Base-by-base conservation (phyloP, 345 rosid species). In the Aegle marmelos region DNA sequence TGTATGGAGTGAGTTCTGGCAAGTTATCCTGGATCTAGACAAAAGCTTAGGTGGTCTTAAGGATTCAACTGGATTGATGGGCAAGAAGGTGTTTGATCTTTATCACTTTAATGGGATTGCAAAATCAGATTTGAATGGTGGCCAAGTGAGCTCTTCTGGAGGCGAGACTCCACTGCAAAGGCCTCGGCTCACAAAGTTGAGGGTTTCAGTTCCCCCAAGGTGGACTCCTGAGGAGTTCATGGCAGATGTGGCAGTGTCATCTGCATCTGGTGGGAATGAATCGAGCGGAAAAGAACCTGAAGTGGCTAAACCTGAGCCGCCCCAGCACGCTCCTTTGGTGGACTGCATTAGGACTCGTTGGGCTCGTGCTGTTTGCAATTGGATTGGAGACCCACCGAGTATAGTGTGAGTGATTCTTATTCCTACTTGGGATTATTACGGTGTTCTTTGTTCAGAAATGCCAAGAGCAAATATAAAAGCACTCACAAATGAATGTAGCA, bases 1-100 rank as follows among this genome's bases (percentile, higher is more conserved):
- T 13, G 98, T 97, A 25, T 97, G 99, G 99, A 94, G 98, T 59
- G 99, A 97, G 82, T 89, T 97, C 84, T 97, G 98, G 98, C 98
- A 91, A 86, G 91, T 87, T 70, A 87, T 97, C 54, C 83, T 97
- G 85, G 97, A 91, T 70, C 62, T 97, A 48, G 98, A 97, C 86
- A 87, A 84, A 76, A 87, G 85, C 74, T 61, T 86, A 66, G 99
- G 99, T 72, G 98, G 99, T 67, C 83, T 97, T 2, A 91, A 93
- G 80, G 99, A 97, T 84, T 90, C 97, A 64, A 83, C 97, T 31
- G 98, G 97, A 41, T 78, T 87, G 86, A 94, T 97, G 98, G 99
- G 99, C 62, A 93, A 91, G 84, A 97, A 94, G 91, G 92, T 91
- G 58, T 97, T 94, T 85, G 97, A 94, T 67, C 88, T 97, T 48